Base-by-base conservation (phyloP, 208 protist genomes). In the Leishmania martiniquensis region DNA sequence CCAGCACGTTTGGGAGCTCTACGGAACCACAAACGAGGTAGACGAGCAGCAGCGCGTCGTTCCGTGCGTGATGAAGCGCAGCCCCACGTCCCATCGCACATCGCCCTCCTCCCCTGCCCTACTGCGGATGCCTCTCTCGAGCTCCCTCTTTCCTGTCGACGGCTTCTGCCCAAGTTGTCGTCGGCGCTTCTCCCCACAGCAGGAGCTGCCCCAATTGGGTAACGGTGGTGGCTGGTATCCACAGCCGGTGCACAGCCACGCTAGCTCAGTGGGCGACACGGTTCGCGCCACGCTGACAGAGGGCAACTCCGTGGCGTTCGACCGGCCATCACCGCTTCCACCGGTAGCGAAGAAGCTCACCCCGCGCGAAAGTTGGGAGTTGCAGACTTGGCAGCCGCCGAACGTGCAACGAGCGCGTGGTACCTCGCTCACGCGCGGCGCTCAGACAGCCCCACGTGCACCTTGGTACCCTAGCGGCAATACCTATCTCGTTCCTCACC, bases 1-100 rank as follows among this genome's bases (percentile, higher is more conserved):
- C 59, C 79, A 72, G 7, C 73, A 76, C 45, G 90, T 92, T 54
- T 94, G 90, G 90, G 78, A 80, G 45, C 72, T 94, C 17, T 94
- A 91, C 70, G 78, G 76, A 49, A 77, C 72, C 13, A 54, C 72
- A 4, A 80, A 84, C 75, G 78, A 86, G 55, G 49, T 45, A 52
- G 80, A 80, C 25, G 80, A 84, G 75, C 75, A 52, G 39, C 57
- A 54, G 70, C 74, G 80, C 52, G 70, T 72, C 22, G 73, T 84
- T 39, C 75, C 80, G 45, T 76, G 78, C 32, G 77, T 85, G 39
- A 88, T 88, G 84, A 88, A 88, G 65, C 81, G 73, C 59, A 84
- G 77, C 71, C 76, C 75, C 32, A 66, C 70, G 39, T 85, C 83
- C 7, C 77, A 71, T 20, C 29, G 45, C 60, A 63, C 70, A 25